Conservation (phyloP, 139 green algal species). For the Coelastrella sp. region DNA sequence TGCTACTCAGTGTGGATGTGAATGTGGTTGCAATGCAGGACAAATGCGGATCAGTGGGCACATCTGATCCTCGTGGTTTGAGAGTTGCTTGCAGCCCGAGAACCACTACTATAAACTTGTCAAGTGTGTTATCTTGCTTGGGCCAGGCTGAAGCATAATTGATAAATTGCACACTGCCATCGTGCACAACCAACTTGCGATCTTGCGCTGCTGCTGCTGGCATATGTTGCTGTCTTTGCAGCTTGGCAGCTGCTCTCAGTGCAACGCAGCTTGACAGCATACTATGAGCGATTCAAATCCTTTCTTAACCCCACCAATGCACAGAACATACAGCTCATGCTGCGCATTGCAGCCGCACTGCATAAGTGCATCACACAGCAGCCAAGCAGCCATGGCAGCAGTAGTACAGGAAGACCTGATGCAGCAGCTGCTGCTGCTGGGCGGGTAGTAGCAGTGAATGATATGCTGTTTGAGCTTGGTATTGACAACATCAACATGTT, state of each 20-base stretch:
- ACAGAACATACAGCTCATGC: conserved; percentile 78
- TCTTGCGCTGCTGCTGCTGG: background rate
- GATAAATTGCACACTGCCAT: no score
- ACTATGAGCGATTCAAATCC: conserved; percentile 82
- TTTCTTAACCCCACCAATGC: conserved; percentile 81
- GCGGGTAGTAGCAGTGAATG: conserved; percentile 71
- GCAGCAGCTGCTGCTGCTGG: background rate
- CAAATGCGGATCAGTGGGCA: no score
- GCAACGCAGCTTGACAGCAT: conserved; percentile 52
- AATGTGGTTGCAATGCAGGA: no score
- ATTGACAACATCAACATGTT: conserved; percentile 97
- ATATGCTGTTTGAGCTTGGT: conserved; percentile 83
- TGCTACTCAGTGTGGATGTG: no score
- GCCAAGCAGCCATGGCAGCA: background rate
- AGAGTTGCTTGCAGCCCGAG: no score
- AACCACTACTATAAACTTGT: no score
- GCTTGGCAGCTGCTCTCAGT: conserved; percentile 51
- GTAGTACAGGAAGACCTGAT: background rate
- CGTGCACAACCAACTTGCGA: no score
- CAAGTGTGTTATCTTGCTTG: no score
- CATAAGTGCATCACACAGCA: background rate
- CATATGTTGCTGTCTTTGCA: conserved; percentile 18
- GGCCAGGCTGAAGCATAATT: no score
- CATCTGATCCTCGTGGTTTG: no score
- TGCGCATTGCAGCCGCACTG: conserved; percentile 51